A percentile compares a stretch with the other conserved stretches of the same genome.
Evolutionary conservation across 345 rosid genomes (phyloP).

Genomic region (Pistacia atlantica): DNA sequence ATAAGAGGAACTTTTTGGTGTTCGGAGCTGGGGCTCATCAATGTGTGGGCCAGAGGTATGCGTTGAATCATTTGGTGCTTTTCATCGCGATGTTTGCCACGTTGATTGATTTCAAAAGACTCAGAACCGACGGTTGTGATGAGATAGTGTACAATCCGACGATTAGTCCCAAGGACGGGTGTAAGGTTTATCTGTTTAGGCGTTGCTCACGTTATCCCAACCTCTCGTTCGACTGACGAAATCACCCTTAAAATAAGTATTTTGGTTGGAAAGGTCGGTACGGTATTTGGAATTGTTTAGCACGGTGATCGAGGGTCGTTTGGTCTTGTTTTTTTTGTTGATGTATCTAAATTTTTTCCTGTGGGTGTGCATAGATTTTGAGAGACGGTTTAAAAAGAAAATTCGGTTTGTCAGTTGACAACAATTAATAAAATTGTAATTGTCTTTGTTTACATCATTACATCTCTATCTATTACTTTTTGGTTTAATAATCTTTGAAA

Average conservation of each 20-base stretch:
- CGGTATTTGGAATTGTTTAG: background rate
- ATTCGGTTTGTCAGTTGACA: no score
- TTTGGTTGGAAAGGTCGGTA: background rate
- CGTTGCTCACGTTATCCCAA: conserved; percentile 48
- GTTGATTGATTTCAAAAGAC: conserved; percentile 60
- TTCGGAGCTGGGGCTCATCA: conserved; percentile 93
- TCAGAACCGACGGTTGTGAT: conserved; percentile 63
- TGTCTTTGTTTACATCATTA: no score
- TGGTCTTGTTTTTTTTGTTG: background rate
- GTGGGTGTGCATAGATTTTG: background rate
- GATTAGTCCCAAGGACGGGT: conserved; percentile 81
- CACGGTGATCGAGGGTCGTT: background rate
- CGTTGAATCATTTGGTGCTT: conserved; percentile 72
- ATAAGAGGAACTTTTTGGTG: conserved; percentile 60
- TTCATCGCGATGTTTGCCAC: conserved; percentile 72
- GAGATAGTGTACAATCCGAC: conserved; percentile 76
- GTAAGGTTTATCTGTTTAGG: conserved; percentile 51
- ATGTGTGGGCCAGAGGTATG: conserved; percentile 92
- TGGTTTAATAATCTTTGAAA: no score
- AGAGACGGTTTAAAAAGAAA: background rate
- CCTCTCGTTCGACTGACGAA: conserved; percentile 31
- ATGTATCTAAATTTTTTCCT: background rate
- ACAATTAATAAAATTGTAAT: no score
- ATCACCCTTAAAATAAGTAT: background rate
- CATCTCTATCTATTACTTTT: no score